phyloP scores from a whole-genome alignment of 2,329 filamentous ascomycete species.

The Cladosporium sp. region DNA sequence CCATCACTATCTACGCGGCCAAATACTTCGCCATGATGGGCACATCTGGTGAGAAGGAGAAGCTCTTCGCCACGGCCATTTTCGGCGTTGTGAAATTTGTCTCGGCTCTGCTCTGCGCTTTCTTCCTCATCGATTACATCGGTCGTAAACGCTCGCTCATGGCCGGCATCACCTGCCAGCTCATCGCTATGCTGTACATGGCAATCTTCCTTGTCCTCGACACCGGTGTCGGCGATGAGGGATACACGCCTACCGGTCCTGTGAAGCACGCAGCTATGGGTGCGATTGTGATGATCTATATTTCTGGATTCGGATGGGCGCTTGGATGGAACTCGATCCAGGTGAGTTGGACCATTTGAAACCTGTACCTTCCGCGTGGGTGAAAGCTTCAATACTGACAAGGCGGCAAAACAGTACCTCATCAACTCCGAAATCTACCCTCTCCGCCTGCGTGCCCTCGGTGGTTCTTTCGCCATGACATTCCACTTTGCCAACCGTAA shows the following conservation, averaged over 20 bases:
- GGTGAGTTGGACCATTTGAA: too few species aligned
- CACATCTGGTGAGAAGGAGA: constrained; percentile 62
- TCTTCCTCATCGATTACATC: constrained; percentile 76
- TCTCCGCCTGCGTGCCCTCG: constrained; percentile 66
- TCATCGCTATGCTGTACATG: constrained; percentile 53
- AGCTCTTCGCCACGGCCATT: constrained; percentile 68
- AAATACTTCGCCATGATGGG: constrained; percentile 71
- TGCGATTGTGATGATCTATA: constrained; percentile 52
- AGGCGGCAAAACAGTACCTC: constrained; percentile 63
- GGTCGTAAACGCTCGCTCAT: constrained; percentile 61
- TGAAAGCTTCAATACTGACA: too few species aligned
- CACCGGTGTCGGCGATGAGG: constrained; percentile 48
- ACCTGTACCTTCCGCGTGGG: too few species aligned
- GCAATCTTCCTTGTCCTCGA: constrained; percentile 58
- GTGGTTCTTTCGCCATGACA: constrained; percentile 70
- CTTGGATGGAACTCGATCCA: constrained; percentile 65
- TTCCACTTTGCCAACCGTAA: constrained; percentile 67
- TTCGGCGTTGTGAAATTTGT: constrained; percentile 73
- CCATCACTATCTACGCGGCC: constrained; percentile 72
- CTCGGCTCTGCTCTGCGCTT: constrained; percentile 63
- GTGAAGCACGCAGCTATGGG: constrained; percentile 59
- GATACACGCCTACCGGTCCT: constrained; percentile 41
- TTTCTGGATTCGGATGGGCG: constrained; percentile 66
- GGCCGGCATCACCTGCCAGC: constrained; percentile 46
- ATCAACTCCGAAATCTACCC: constrained; percentile 76